These are phyloP conservation scores for Barbarea vulgaris DNA, from an alignment of 345 rosid genomes.

Conservation along the genomic window DNA sequence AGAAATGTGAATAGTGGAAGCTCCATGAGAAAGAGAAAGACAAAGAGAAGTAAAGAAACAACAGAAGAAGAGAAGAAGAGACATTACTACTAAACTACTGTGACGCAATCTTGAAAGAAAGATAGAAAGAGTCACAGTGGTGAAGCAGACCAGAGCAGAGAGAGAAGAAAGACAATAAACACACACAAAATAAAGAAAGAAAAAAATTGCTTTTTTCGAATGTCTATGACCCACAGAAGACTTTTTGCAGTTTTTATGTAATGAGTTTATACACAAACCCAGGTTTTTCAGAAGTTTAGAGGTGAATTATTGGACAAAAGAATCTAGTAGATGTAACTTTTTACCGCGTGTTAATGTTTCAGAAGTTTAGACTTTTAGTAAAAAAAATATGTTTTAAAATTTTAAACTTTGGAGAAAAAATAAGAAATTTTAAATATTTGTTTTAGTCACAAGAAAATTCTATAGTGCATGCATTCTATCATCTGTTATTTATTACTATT, in stretches of 20 bases:
- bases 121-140: background rate
- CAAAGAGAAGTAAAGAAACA: conserved; percentile 33
- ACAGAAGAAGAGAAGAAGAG: conserved; percentile 40
- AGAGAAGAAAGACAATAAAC: conserved; percentile 12
- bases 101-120: conserved; percentile 24
- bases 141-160: conserved; percentile 12
- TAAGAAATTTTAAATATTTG: too few relatives aligned
- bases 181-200: too few relatives aligned
- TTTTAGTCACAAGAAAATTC: too few relatives aligned
- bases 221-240: conserved; percentile 23
- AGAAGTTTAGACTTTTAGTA: too few relatives aligned
- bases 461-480: background rate
- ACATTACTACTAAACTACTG: conserved; percentile 30
- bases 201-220: conserved; percentile 24
- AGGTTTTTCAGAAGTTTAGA: background rate
- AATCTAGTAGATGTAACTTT: background rate
- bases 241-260: conserved; percentile 29
- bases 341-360: background rate
- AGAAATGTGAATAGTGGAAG: conserved; percentile 44
- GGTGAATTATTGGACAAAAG: background rate
- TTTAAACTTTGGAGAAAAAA: background rate
- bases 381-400: background rate
- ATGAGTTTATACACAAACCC: conserved; percentile 29
- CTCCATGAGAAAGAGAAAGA: conserved; percentile 48
- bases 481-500: too few relatives aligned